Evolutionary conservation across 495 filamentous ascomycete species (phyloP).

Genomic region (Penicillium atrosanguineum): DNA sequence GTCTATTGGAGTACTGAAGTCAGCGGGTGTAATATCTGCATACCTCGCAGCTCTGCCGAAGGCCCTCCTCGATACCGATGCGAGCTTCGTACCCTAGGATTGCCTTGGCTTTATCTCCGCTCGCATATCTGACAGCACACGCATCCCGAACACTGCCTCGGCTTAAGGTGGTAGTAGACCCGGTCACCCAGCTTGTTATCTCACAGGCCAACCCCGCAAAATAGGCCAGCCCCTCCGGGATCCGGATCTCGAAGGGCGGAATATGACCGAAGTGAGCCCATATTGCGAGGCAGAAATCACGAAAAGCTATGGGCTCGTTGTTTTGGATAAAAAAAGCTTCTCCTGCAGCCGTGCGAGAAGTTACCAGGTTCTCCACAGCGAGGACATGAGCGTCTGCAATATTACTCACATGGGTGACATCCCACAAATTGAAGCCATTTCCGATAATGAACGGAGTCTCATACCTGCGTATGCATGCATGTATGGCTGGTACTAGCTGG

Average conservation of each 20-base stretch:
- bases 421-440: constrained; percentile 55
- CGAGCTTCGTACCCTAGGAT: constrained; percentile 58
- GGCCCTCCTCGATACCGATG: constrained; percentile 55
- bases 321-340: constrained; percentile 65
- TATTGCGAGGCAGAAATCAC: constrained; percentile 57
- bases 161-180: constrained; percentile 48
- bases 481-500: constrained; percentile 51
- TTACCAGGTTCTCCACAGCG: constrained; percentile 57
- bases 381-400: constrained; percentile 62
- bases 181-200: constrained; percentile 50
- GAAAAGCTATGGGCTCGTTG: constrained; percentile 58
- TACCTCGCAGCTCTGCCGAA: constrained; percentile 51
- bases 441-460: constrained; percentile 60
- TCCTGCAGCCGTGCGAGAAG: constrained; percentile 54
- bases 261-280: constrained; percentile 60
- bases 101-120: constrained; percentile 53
- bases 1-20: neutral
- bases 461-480: constrained; percentile 52
- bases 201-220: constrained; percentile 49
- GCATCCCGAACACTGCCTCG: constrained; percentile 58
- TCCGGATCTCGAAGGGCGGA: constrained; percentile 48
- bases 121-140: constrained; percentile 52
- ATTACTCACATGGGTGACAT: constrained; percentile 61
- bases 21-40: constrained; percentile 10
- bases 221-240: constrained; percentile 52